Percentiles rank a stretch among this genome's conserved stretches.
phyloP scores from a whole-genome alignment of 208 protist genomes.

The Leishmania amazonensis region DNA sequence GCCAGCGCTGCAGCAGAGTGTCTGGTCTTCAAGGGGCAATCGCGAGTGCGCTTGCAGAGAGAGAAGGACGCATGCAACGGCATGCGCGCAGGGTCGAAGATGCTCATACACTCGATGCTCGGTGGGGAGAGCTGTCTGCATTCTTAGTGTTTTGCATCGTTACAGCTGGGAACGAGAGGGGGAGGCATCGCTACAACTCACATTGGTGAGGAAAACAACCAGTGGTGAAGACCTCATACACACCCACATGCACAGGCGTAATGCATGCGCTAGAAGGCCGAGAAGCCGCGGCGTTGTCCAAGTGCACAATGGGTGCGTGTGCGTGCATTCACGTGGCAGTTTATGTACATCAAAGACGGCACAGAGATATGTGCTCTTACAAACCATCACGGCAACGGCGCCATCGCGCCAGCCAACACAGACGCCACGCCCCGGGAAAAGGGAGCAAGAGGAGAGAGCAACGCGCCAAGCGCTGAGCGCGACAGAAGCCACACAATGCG shows the following conservation, averaged over 20 bases:
- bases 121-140: not conserved
- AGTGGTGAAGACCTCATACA: not conserved
- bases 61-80: not conserved
- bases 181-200: not conserved
- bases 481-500: not conserved
- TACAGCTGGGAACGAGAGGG: not conserved
- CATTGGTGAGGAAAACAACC: not conserved
- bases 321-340: not conserved
- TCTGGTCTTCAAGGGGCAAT: not conserved
- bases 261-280: not conserved
- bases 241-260: not conserved
- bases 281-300: not conserved
- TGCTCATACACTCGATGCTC: not conserved
- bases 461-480: not conserved
- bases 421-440: not conserved
- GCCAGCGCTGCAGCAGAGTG: not conserved
- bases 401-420: not conserved
- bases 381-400: not conserved
- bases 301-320: not conserved
- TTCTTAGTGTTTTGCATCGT: not conserved
- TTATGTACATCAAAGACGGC: slow-evolving; percentile 2
- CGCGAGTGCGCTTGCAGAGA: not conserved
- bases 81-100: not conserved
- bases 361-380: not conserved
- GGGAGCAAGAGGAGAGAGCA: not conserved